A percentile compares a stretch with the other conserved stretches of the same genome.
These are phyloP conservation scores for Salvia sclarea DNA, from an alignment of 305 asterid genomes.

Conservation along the genomic window DNA sequence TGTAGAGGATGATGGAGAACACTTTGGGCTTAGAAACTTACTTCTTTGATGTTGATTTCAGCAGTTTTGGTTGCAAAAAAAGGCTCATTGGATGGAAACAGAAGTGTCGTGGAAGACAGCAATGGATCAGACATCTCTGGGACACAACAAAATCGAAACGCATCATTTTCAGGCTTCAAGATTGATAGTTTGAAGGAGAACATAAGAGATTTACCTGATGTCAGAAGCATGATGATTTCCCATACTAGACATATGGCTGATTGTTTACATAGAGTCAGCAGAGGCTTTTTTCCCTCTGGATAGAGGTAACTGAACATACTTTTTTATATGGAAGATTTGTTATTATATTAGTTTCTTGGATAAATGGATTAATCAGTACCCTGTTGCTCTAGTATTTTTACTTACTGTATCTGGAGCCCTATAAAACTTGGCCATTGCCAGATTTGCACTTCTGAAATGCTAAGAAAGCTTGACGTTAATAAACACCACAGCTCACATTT, in stretches of 20 bases:
- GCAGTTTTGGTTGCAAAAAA: slow-evolving; percentile 52
- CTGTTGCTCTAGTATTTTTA: no score
- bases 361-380: not conserved
- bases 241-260: slow-evolving; percentile 36
- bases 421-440: not conserved
- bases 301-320: slow-evolving; percentile 40
- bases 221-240: slow-evolving; percentile 39
- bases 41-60: slow-evolving; percentile 31
- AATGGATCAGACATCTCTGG: slow-evolving; percentile 36
- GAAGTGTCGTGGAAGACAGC: slow-evolving; percentile 35
- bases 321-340: not conserved
- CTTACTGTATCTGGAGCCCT: slow-evolving; percentile 7
- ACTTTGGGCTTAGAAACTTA: not conserved
- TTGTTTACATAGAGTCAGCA: slow-evolving; percentile 39
- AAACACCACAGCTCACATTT: not conserved
- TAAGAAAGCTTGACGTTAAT: not conserved
- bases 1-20: not conserved
- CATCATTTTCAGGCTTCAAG: slow-evolving; percentile 37
- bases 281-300: slow-evolving; percentile 34
- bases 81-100: slow-evolving; percentile 45
- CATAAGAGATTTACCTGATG: slow-evolving; percentile 37
- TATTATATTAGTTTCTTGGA: slow-evolving; percentile 4
- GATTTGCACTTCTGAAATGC: not conserved
- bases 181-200: slow-evolving; percentile 32
- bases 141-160: slow-evolving; percentile 36